phyloP scores from a whole-genome alignment of 1,139 yeast genomes.

The Kurtzmaniella quercitrusa region DNA sequence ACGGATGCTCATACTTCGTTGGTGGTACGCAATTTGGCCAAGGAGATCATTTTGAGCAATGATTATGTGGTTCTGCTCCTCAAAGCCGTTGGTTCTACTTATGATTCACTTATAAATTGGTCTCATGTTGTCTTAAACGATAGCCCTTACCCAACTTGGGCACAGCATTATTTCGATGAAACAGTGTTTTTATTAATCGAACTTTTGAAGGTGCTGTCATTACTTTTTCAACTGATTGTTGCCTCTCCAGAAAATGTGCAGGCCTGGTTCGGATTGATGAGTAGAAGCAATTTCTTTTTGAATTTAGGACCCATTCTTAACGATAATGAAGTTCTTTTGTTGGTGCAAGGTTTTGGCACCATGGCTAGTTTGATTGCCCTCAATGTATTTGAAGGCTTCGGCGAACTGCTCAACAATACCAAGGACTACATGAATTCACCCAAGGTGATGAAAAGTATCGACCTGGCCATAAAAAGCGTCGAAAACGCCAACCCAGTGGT shows the following conservation, averaged over 20 bases:
- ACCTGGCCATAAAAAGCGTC: slow-evolving; percentile 27
- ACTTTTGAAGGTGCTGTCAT: slow-evolving; percentile 42
- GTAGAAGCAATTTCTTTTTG: slow-evolving; percentile 36
- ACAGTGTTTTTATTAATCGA: slow-evolving; percentile 33
- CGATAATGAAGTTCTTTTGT: slow-evolving; percentile 31
- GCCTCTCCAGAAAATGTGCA: slow-evolving; percentile 27
- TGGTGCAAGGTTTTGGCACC: slow-evolving; percentile 47
- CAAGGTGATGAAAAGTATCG: slow-evolving; percentile 36
- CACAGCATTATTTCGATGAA: slow-evolving; percentile 26
- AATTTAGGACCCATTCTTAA: slow-evolving; percentile 23
- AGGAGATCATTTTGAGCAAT: slow-evolving; percentile 28
- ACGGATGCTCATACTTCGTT: slow-evolving; percentile 19
- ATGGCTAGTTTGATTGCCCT: slow-evolving; percentile 48
- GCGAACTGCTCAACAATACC: slow-evolving; percentile 24
- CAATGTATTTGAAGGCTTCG: slow-evolving; percentile 49
- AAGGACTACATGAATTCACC: slow-evolving; percentile 41
- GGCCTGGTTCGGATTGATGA: slow-evolving; percentile 58
- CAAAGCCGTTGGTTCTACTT: slow-evolving; percentile 9
- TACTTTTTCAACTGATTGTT: slow-evolving; percentile 18
- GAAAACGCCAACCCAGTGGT: slow-evolving; percentile 43
- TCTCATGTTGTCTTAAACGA: slow-evolving; percentile 8
- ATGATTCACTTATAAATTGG: slow-evolving; percentile 6
- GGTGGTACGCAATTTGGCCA: slow-evolving; percentile 36
- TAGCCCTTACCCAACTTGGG: slow-evolving; percentile 5
- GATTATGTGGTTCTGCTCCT: slow-evolving; percentile 25